Base-by-base conservation (phyloP, 228 moss, liverwort and hornwort species). In the Sphagnum magellanicum region DNA sequence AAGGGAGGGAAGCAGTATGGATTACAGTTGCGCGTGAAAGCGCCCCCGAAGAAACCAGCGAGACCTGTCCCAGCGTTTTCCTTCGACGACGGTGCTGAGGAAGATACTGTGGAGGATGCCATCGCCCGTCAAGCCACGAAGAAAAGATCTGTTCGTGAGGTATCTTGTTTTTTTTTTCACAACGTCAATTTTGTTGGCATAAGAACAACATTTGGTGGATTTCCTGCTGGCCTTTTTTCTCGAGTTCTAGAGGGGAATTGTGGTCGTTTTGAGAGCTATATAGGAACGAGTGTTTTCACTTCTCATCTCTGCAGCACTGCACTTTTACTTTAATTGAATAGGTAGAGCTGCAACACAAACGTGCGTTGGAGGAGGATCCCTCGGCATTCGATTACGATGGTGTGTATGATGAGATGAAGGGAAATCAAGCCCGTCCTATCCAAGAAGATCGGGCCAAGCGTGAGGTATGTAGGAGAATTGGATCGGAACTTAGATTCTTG, bases 371-470 rank as follows among this genome's bases (percentile, higher is more conserved):
- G 76, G 88, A 92, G 80, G 94, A 98, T 55, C 84, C 93, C 1
- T 81, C 67, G 60, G 93, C 80, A 5, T 98, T 98, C 48, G 93
- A 93, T 79, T 98, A 98, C 70, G 98, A 98, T 69, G 92, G 83
- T 13, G 84, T 98, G 50, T 98, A 98, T 67, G 98, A 98, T 60
- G 88, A 94, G 75, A 94, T 98, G 94, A 98, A 98, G 78, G 94
- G 93, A 15, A 87, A 92, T 62, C 88, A 92, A 81, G 90, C 85
- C 48, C 90, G 91, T 48, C 81, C 94, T 60, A 94, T 98, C 74
- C 81, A 85, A 53, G 89, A 94, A 69, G 98, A 98, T 84, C 89
- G 93, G 49, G 89, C 81, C 4, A 92, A 89, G 77, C 88, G 98
- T 59, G 91, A 98, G 90, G 97, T 97, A 78, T 50, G 67, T 16